Evolutionary conservation across 371 early-diverging fungal species (phyloP), one percentile per base, ranked within the genome.

Genomic region (Catenaria anguillulae): DNA sequence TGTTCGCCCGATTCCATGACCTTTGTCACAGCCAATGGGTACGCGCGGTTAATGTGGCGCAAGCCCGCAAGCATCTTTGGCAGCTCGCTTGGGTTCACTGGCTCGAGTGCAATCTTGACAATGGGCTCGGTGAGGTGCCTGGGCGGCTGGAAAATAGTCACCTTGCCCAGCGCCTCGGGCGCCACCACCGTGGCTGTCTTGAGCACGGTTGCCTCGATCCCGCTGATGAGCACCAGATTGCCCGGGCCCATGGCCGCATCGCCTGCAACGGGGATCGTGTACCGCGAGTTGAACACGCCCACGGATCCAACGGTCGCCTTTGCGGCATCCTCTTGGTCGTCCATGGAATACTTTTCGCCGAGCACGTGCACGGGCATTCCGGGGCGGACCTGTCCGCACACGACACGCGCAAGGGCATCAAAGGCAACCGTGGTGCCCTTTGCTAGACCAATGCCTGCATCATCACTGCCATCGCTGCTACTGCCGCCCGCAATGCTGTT

Each of bases 1-100:
- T 96, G 95, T 72, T 97, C 98, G 46, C 98, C 97, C 33, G 90
- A 90, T 73, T 98, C 98, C 70, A 96, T 95, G 0, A 94, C 86
- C 67, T 87, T 87, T n/a, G 94, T 93, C 24, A 84, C 80, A 33
- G 88, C 76, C 62, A 91, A 83, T n/a, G 93, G 88, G 66, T 98
- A 97, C 35, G 87, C 86, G 72, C 93, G 92, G 76, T 88, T 89
- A 63, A 98, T 84, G 64, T 91, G 90, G 60, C 95, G 80, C 72
- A 98, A 71, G 17, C 95, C 96, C 65, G 93, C 93, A 65, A 98
- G 73, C 96, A 98, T 92, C 72, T 92, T 93, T 24, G 97, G 97
- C 55, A 97, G 75, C 75, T 98, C 96, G 4, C 92, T 87, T 0
- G 98, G 96, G 64, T 92, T 90, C 36, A 93, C 86, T 3, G 97